Evolutionary conservation across 129 eudicot species (phyloP).

Genomic region (Pulicaria dysenterica): DNA sequence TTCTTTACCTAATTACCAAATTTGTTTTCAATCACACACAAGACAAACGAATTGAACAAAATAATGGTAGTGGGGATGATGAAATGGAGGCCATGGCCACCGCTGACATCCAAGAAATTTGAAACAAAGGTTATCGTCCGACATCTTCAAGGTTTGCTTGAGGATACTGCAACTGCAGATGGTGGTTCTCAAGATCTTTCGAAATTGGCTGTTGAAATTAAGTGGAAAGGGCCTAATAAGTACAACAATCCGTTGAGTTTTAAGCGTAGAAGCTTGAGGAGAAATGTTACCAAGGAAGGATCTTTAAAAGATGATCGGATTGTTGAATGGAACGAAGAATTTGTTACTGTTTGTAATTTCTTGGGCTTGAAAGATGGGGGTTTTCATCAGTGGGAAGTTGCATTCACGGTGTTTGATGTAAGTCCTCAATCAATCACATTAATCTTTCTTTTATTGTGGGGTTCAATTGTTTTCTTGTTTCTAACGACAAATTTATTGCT

Average conservation of each 20-base stretch:
- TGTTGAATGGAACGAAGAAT: constrained; percentile 65
- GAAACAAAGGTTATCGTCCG: constrained; percentile 48
- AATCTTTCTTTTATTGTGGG: not conserved
- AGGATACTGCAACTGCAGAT: constrained; percentile 1
- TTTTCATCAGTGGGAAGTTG: constrained; percentile 69
- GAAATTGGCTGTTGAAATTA: constrained; percentile 50
- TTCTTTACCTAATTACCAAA: constrained; percentile 14
- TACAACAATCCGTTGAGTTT: constrained; percentile 47
- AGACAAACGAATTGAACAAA: not conserved
- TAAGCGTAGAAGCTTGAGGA: constrained; percentile 49
- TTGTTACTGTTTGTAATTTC: constrained; percentile 45
- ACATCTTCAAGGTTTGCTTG: constrained; percentile 35
- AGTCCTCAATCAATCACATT: constrained; percentile 40
- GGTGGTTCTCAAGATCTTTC: constrained; percentile 29
- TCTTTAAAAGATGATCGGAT: constrained; percentile 42
- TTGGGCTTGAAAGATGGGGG: constrained; percentile 48
- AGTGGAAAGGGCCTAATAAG: constrained; percentile 66
- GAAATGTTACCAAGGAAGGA: constrained; percentile 63
- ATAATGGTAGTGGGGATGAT: constrained; percentile 76
- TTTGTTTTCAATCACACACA: constrained; percentile 4
- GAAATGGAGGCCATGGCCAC: constrained; percentile 91
- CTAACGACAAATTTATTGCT: not conserved
- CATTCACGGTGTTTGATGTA: constrained; percentile 59
- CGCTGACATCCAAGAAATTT: constrained; percentile 50
- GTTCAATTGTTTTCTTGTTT: not conserved